phyloP scores from a whole-genome alignment of 2,329 filamentous ascomycete species.

The Biscogniauxia sp. region DNA sequence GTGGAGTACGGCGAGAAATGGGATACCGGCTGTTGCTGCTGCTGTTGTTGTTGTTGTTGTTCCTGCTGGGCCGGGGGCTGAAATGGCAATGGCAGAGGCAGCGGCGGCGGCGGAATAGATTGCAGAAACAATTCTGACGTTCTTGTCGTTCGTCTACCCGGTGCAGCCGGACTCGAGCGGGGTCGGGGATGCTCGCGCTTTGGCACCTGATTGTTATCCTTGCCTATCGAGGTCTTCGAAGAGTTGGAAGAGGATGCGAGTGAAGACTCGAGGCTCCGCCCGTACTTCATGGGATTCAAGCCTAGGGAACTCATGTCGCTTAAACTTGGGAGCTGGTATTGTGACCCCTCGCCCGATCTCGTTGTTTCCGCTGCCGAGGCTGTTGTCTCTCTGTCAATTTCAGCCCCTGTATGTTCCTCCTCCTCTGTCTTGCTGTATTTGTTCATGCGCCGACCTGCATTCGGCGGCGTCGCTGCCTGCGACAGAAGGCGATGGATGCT shows the following conservation, averaged over 20 bases:
- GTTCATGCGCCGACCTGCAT: background rate
- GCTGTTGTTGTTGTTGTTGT: background rate
- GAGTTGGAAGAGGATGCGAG: background rate
- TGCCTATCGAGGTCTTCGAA: background rate
- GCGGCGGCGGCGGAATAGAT: background rate
- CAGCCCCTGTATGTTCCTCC: background rate
- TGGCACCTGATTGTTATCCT: background rate
- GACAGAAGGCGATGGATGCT: background rate
- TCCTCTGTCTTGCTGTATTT: background rate
- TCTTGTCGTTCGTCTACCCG: background rate
- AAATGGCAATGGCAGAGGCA: constrained; percentile 7
- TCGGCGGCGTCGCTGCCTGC: background rate
- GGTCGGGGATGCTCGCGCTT: background rate
- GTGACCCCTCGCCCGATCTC: background rate
- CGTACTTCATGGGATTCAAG: background rate
- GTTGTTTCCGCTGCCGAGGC: background rate
- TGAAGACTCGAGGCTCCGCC: background rate
- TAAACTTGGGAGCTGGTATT: background rate
- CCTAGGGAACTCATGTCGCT: background rate
- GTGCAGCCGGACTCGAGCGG: background rate
- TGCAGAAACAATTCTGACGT: background rate
- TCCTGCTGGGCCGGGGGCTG: background rate
- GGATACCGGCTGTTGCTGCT: background rate
- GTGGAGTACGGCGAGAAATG: background rate
- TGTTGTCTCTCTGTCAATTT: background rate